Evolutionary conservation across 257 asterid species (phyloP).

Genomic region (Cordia subcordata): DNA sequence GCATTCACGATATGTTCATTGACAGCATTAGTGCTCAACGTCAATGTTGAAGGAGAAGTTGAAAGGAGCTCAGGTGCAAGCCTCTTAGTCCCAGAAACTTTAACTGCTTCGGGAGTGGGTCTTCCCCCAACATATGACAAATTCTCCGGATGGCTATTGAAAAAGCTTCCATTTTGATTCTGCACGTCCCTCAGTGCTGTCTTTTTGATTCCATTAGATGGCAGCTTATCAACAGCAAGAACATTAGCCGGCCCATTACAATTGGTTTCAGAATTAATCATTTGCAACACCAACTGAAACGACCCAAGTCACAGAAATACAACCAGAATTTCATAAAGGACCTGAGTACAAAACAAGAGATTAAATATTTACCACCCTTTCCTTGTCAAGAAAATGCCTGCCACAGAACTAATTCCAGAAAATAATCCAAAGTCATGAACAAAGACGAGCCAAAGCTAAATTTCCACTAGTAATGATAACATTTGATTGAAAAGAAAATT

Average conservation of each 20-base stretch:
- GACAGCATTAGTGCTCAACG: slow-evolving; percentile 40
- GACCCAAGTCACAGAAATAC: slow-evolving; percentile 5
- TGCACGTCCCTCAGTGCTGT: slow-evolving; percentile 86
- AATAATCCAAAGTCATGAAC: not conserved
- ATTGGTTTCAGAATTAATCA: slow-evolving; percentile 53
- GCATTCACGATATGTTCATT: slow-evolving; percentile 80
- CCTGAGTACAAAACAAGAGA: slow-evolving; percentile 19
- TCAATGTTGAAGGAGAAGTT: slow-evolving; percentile 43
- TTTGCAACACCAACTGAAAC: slow-evolving; percentile 28
- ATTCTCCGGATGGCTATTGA: slow-evolving; percentile 43
- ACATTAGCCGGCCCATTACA: slow-evolving; percentile 31
- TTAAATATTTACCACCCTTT: not conserved
- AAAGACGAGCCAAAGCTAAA: not conserved
- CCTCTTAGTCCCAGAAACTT: slow-evolving; percentile 71
- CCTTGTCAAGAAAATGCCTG: not conserved
- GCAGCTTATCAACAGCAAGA: slow-evolving; percentile 52
- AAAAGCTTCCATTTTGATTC: slow-evolving; percentile 49
- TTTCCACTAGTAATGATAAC: not conserved
- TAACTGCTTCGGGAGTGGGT: slow-evolving; percentile 44
- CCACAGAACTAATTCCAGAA: not conserved
- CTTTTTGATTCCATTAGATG: slow-evolving; percentile 41
- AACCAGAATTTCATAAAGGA: slow-evolving; percentile 9
- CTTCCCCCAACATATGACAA: slow-evolving; percentile 39
- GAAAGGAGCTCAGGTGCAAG: slow-evolving; percentile 77
- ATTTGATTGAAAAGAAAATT: too few relatives aligned